Percentiles rank a stretch among this genome's conserved stretches.
Conservation (phyloP, 2,329 filamentous ascomycete genomes). For the Leptographium lundbergii region DNA sequence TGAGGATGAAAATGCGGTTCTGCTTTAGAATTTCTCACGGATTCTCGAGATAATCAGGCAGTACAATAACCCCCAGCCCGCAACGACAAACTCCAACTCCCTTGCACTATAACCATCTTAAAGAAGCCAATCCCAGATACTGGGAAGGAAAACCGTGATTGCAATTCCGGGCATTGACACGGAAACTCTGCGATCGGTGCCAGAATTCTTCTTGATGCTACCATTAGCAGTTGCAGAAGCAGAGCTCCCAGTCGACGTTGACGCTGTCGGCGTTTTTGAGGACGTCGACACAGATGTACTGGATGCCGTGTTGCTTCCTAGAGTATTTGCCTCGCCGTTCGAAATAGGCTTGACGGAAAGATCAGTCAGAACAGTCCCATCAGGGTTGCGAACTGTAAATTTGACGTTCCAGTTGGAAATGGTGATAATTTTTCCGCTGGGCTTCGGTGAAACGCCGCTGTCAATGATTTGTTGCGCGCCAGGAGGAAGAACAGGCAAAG, state of each 20-base stretch:
- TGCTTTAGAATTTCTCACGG: no score
- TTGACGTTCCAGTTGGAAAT: conserved; percentile 44
- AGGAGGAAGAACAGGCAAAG: conserved; percentile 54
- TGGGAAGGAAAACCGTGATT: conserved; percentile 2
- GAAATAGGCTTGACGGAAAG: conserved; percentile 35
- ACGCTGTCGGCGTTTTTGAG: neutral
- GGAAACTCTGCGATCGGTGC: conserved; percentile 6
- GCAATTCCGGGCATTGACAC: conserved; percentile 4
- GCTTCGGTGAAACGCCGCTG: conserved; percentile 55
- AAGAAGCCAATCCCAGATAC: conserved; percentile 5
- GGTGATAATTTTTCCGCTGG: conserved; percentile 50
- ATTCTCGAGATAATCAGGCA: no score
- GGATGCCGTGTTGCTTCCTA: conserved; percentile 25
- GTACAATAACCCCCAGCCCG: neutral
- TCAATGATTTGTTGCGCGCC: conserved; percentile 62
- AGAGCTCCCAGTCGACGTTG: neutral
- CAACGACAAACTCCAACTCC: neutral
- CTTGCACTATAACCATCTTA: neutral
- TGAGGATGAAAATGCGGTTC: no score
- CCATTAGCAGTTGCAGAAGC: neutral
- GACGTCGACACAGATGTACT: conserved; percentile 9
- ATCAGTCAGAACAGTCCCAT: conserved; percentile 43
- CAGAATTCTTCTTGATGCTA: conserved; percentile 11
- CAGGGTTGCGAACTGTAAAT: conserved; percentile 48
- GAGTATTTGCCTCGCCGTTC: conserved; percentile 32